Evolutionary conservation across 202 grass and related monocot genomes (phyloP), one percentile per base, ranked within the genome.

Genomic region (Dendrocalamus latiflorus): DNA sequence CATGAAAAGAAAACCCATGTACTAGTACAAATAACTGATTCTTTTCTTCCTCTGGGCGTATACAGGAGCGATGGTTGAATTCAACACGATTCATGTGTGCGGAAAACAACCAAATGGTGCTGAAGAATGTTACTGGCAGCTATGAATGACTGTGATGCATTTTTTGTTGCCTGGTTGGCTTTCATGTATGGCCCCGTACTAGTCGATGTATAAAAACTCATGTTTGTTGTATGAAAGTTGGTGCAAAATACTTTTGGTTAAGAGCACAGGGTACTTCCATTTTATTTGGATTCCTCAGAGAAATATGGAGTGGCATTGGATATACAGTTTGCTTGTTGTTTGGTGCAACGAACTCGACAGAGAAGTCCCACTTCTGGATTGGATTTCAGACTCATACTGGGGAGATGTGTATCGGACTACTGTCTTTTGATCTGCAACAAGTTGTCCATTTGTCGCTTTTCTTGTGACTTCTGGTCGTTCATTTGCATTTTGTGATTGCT

Each of bases 181-280:
- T 45, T 34, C 49, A 17, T 26, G 51, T 13, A 30, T 72, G n/a
- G 15, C 33, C 18, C n/a, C 22, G 17, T 81, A 13, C 6, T 38
- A 14, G 51, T 43, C 4, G 42, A 48, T 61, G 15, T 68, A 61
- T 4, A 42, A 84, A 45, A 66, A 47, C n/a, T 60, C 16, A 33
- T 83, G 60, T 59, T 65, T 79, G 65, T 78, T 83, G 50, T 88
- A 50, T 49, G 50, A 9, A 68, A 59, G 72, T 1, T 48, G 60
- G 80, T 74, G 67, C 49, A 56, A 56, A 70, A 67, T 72, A 24
- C 61, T 45, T 49, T 37, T 58, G 37, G 34, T 66, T 37, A 37
- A 21, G 38, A 49, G 62, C 26, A 44, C 24, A 39, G 26, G 37
- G 26, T 10, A 81, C 21, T 65, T 48, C 1, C 5, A 26, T 65